Conservation (phyloP, 1,284 basidiomycete species). For the Athelia psychrophila region DNA sequence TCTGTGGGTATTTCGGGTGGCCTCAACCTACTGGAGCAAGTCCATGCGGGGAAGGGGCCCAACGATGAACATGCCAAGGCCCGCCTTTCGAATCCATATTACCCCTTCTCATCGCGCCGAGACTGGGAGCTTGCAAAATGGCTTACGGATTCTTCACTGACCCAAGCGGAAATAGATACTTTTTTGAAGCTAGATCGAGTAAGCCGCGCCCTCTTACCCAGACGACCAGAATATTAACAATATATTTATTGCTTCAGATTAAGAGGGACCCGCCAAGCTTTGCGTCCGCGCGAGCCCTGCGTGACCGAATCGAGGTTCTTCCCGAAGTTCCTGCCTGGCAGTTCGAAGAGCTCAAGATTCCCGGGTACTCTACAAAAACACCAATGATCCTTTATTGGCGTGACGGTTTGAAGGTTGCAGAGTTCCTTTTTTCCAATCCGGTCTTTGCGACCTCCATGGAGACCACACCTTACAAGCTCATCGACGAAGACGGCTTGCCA, state of each 20-base stretch:
- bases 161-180: background rate
- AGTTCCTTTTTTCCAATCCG: background rate
- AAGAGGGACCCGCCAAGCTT: background rate
- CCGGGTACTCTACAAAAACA: background rate
- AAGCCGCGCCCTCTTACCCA: background rate
- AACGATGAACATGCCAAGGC: too few relatives aligned
- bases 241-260: background rate
- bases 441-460: constrained; percentile 6
- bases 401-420: background rate
- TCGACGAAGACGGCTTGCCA: background rate
- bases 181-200: background rate
- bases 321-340: background rate
- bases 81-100: too few relatives aligned
- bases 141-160: background rate
- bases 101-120: too few relatives aligned
- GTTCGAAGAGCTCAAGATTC: background rate
- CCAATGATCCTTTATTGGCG: background rate
- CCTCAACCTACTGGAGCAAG: too few relatives aligned
- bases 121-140: too few relatives aligned
- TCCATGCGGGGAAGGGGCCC: too few relatives aligned
- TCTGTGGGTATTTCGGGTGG: too few relatives aligned
- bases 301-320: background rate
- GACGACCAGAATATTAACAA: background rate
- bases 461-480: background rate
- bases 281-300: constrained; percentile 1